Percentiles rank a stretch among this genome's conserved stretches.
These are phyloP conservation scores for Phlyctochytrium planicorne DNA, from an alignment of 192 early-diverging fungal genomes.

Conservation along the genomic window DNA sequence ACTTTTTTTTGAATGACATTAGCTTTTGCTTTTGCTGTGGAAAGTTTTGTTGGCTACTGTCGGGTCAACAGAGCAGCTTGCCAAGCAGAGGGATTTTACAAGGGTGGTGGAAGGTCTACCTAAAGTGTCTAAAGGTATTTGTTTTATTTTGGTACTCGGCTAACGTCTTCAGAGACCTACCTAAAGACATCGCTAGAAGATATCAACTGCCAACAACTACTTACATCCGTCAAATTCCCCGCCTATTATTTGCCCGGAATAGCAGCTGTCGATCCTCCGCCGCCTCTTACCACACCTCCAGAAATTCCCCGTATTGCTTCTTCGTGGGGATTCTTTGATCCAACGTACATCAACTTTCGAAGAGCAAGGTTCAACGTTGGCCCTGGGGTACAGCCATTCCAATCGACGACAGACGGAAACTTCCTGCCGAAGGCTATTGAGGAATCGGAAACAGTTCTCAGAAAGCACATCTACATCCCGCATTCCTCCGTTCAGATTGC, in stretches of 20 bases:
- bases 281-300: too few species aligned
- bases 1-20: too few species aligned
- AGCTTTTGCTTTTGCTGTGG: slow-evolving; percentile 70
- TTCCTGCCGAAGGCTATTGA: slow-evolving; percentile 24
- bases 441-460: slow-evolving; percentile 32
- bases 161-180: slow-evolving; percentile 21
- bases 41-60: slow-evolving; percentile 63
- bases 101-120: slow-evolving; percentile 51
- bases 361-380: slow-evolving; percentile 23
- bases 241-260: slow-evolving; percentile 49
- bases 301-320: too few species aligned
- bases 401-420: background rate
- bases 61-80: slow-evolving; percentile 54
- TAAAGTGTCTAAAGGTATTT: slow-evolving; percentile 15
- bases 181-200: slow-evolving; percentile 67
- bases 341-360: slow-evolving; percentile 21
- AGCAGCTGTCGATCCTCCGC: slow-evolving; percentile 11
- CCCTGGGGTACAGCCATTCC: slow-evolving; percentile 37
- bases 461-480: slow-evolving; percentile 33
- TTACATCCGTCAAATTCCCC: slow-evolving; percentile 61
- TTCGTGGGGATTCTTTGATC: slow-evolving; percentile 15
- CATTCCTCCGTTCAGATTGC: slow-evolving; percentile 34
- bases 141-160: background rate
- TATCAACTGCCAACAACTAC: slow-evolving; percentile 54
- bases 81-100: slow-evolving; percentile 45